phyloP scores from a whole-genome alignment of 208 protist species.

The Zelonia costaricensis region DNA sequence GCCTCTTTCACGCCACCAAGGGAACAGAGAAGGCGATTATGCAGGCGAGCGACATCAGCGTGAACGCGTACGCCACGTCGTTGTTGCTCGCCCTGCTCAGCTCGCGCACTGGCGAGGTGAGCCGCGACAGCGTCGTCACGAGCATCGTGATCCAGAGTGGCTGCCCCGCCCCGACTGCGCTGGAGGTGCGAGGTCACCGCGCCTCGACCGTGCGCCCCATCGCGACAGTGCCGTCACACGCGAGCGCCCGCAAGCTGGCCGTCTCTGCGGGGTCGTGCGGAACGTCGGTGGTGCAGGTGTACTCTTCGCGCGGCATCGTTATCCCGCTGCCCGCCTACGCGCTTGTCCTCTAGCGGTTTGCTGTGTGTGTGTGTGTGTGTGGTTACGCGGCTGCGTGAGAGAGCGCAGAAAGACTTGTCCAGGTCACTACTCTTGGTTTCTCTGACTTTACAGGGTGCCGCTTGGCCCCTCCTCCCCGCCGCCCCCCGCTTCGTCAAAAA shows the following conservation, averaged over 20 bases:
- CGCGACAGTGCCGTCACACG: not conserved
- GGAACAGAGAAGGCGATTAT: conserved; percentile 2
- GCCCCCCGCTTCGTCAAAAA: too few species aligned
- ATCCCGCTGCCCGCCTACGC: conserved; percentile 22
- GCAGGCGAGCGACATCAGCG: conserved; percentile 2
- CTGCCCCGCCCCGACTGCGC: not conserved
- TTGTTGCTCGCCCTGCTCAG: conserved; percentile 10
- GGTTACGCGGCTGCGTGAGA: too few species aligned
- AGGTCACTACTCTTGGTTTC: too few species aligned
- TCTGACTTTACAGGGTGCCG: too few species aligned
- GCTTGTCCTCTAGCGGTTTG: conserved; percentile 18
- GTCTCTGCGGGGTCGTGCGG: conserved; percentile 8
- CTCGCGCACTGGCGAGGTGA: not conserved
- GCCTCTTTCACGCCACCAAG: conserved; percentile 9
- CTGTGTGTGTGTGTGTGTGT: not conserved
- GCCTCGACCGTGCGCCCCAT: not conserved
- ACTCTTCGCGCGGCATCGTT: conserved; percentile 12
- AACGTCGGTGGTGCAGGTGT: conserved; percentile 16
- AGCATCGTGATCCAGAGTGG: conserved; percentile 26
- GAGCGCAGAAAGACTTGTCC: too few species aligned
- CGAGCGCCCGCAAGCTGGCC: too few species aligned
- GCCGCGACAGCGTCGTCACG: not conserved
- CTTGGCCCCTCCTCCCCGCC: too few species aligned
- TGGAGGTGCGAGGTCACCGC: conserved; percentile 10
- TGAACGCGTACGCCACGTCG: conserved; percentile 18